phyloP scores from a whole-genome alignment of 306 rosid species.

The Albizia julibrissin region DNA sequence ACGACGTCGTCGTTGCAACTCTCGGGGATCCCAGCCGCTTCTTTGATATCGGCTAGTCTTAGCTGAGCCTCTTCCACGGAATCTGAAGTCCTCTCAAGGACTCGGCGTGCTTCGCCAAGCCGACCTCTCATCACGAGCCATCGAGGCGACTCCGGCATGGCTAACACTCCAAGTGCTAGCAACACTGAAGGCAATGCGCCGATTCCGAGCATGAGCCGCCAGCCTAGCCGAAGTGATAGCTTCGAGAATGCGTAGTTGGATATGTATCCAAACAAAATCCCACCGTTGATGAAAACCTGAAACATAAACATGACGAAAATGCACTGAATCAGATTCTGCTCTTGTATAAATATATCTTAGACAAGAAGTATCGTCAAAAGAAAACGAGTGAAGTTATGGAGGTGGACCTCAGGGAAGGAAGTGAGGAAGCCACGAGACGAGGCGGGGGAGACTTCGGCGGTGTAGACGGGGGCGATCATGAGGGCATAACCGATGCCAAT shows the following conservation, averaged over 20 bases:
- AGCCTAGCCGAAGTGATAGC: constrained; percentile 47
- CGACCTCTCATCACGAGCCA: constrained; percentile 94
- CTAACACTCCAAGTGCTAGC: constrained; percentile 53
- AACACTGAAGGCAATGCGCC: constrained; percentile 63
- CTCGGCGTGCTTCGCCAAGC: constrained; percentile 62
- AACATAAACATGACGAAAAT: not conserved
- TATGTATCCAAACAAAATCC: constrained; percentile 70
- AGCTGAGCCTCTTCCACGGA: constrained; percentile 56
- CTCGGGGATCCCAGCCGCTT: constrained; percentile 75
- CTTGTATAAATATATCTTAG: no score
- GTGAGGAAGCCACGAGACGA: constrained; percentile 86
- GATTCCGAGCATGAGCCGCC: constrained; percentile 89
- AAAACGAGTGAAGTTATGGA: not conserved
- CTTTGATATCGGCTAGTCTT: constrained; percentile 71
- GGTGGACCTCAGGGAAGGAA: constrained; percentile 75
- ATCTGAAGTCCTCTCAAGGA: constrained; percentile 72
- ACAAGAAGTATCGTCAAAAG: no score
- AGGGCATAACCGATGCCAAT: constrained; percentile 80
- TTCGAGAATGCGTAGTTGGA: constrained; percentile 74
- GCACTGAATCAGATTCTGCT: not conserved
- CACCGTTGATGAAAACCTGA: constrained; percentile 71
- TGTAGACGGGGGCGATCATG: constrained; percentile 87
- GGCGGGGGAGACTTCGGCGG: constrained; percentile 85
- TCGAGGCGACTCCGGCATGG: constrained; percentile 90
- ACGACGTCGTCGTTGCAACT: constrained; percentile 61